phyloP scores from a whole-genome alignment of 768 basidiomycete genomes.

The Kwoniella sp. region DNA sequence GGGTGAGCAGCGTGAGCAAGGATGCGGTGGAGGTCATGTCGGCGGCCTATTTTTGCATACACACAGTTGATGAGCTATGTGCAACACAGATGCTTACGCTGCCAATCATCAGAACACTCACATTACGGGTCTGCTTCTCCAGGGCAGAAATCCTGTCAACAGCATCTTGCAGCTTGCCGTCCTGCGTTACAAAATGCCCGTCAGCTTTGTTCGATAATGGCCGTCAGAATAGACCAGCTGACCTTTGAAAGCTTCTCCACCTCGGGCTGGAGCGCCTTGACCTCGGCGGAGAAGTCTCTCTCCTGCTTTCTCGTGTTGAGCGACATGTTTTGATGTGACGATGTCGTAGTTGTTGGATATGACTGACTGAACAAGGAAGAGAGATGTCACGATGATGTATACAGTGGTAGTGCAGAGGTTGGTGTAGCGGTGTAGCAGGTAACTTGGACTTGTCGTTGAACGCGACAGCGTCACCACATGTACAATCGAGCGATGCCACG shows the following conservation, averaged over 20 bases:
- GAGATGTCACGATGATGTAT: background rate
- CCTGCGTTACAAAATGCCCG: slow-evolving; percentile 62
- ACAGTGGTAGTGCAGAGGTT: background rate
- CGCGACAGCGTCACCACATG: slow-evolving; percentile 14
- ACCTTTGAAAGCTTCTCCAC: slow-evolving; percentile 73
- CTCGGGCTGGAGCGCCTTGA: slow-evolving; percentile 72
- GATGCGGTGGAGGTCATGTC: slow-evolving; percentile 89
- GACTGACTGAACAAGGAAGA: background rate
- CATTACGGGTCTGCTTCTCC: slow-evolving; percentile 97
- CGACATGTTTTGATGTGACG: slow-evolving; percentile 28
- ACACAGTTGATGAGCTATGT: too few species aligned
- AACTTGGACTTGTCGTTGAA: background rate
- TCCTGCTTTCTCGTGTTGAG: slow-evolving; percentile 54
- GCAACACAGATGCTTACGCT: background rate
- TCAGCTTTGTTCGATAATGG: slow-evolving; percentile 2
- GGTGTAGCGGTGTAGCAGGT: background rate
- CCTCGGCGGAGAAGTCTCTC: slow-evolving; percentile 78
- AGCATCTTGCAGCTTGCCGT: slow-evolving; percentile 78
- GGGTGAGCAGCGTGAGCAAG: slow-evolving; percentile 72
- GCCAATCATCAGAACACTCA: slow-evolving; percentile 58
- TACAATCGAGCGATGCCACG: background rate
- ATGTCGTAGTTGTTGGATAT: background rate
- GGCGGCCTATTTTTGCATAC: too few species aligned
- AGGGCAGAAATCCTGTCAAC: slow-evolving; percentile 84
- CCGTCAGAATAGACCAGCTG: slow-evolving; percentile 6